Conservation (phyloP, 2,329 filamentous ascomycete species). For the Huntiella moniliformis region DNA sequence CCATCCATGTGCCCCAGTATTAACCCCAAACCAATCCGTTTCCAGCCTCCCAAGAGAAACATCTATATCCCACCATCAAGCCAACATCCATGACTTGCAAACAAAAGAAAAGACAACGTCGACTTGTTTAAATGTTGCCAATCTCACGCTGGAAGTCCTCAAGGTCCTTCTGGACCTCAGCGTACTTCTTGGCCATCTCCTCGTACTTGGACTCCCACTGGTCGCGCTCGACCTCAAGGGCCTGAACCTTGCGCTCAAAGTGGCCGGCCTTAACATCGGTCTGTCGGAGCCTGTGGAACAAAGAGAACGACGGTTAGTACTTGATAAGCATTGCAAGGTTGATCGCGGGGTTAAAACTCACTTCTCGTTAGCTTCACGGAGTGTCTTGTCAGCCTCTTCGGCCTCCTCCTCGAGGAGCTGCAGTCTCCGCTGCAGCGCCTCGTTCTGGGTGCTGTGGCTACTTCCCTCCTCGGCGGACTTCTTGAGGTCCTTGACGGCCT, state of each 20-base stretch:
- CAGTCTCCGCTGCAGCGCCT: slow-evolving; percentile 76
- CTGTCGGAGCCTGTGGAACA: slow-evolving; percentile 61
- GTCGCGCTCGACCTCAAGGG: slow-evolving; percentile 77
- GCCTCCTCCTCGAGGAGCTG: slow-evolving; percentile 96
- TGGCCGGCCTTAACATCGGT: slow-evolving; percentile 98
- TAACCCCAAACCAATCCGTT: no score
- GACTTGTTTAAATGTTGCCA: slow-evolving; percentile 58
- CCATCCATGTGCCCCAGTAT: no score
- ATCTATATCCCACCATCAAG: neutral
- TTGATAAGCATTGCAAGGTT: neutral
- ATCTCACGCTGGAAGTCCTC: slow-evolving; percentile 82
- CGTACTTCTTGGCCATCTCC: slow-evolving; percentile 87
- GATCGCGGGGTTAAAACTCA: slow-evolving; percentile 32
- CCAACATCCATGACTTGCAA: no score
- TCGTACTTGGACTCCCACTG: slow-evolving; percentile 97
- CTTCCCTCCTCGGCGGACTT: slow-evolving; percentile 63
- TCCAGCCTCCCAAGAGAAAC: neutral
- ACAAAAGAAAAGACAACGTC: slow-evolving; percentile 8
- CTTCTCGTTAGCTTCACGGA: slow-evolving; percentile 98
- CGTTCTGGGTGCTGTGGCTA: slow-evolving; percentile 74
- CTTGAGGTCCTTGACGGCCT: slow-evolving; percentile 69
- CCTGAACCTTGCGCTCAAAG: slow-evolving; percentile 98
- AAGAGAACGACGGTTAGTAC: neutral
- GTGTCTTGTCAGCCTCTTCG: slow-evolving; percentile 86
- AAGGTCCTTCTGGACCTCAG: slow-evolving; percentile 67